phyloP scores from a whole-genome alignment of 2,329 filamentous ascomycete species.

The Aureobasidium namibiae region DNA sequence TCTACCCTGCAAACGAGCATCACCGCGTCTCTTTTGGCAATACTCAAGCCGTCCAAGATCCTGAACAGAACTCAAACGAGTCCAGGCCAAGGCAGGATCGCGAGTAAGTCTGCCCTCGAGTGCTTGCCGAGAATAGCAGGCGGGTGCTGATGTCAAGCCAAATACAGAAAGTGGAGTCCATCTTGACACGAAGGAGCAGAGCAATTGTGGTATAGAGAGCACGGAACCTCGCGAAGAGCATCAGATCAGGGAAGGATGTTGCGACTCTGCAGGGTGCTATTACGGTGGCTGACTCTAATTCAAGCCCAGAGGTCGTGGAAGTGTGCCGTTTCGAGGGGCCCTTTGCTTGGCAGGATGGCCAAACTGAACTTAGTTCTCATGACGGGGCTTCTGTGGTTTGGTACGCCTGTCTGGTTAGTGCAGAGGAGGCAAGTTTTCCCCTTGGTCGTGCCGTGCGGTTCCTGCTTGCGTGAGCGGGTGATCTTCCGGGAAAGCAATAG shows the following conservation, averaged over 20 bases:
- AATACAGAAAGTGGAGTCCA: background rate
- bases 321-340: background rate
- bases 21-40: background rate
- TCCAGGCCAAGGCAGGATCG: constrained; percentile 6
- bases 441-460: background rate
- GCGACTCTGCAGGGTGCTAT: background rate
- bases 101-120: background rate
- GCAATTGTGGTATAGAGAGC: constrained; percentile 1
- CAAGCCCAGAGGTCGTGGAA: background rate
- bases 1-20: constrained; percentile 2
- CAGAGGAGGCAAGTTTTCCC: background rate
- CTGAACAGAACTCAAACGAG: background rate
- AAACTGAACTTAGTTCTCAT: background rate
- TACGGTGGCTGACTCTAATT: constrained; percentile 5
- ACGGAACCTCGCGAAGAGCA: background rate
- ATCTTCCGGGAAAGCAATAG: background rate
- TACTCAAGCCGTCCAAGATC: background rate
- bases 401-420: constrained; percentile 4
- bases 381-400: background rate
- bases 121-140: background rate
- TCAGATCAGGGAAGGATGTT: background rate
- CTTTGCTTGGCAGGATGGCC: background rate
- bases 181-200: constrained; percentile 1
- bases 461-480: background rate
- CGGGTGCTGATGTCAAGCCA: background rate